A percentile compares a stretch with the other conserved stretches of the same genome.
phyloP scores from a whole-genome alignment of 164 flowering plant species.

The Stephania yunnanensis region DNA sequence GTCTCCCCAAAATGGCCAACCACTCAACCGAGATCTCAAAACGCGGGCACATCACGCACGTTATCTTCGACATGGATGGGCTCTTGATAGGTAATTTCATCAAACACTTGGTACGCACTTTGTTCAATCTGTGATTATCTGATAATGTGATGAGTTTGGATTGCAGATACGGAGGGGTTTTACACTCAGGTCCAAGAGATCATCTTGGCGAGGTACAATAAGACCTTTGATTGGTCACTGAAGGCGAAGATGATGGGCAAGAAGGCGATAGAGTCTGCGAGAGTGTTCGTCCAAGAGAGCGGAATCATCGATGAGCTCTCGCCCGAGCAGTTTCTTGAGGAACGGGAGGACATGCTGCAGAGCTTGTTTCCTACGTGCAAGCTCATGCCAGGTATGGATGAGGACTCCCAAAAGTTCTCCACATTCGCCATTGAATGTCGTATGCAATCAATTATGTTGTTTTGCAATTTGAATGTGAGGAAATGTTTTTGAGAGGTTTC shows the following conservation, averaged over 20 bases:
- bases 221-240: constrained; percentile 85
- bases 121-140: not conserved
- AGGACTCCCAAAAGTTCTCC: too few relatives aligned
- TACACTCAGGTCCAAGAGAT: constrained; percentile 85
- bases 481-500: too few relatives aligned
- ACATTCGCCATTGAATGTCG: too few relatives aligned
- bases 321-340: constrained; percentile 71
- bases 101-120: not conserved
- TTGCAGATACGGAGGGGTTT: constrained; percentile 83
- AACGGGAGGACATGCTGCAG: constrained; percentile 72
- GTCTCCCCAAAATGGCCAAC: constrained; percentile 28
- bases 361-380: constrained; percentile 67
- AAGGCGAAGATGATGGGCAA: constrained; percentile 96
- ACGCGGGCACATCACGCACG: constrained; percentile 47
- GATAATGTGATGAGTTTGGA: not conserved
- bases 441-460: too few relatives aligned
- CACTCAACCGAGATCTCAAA: constrained; percentile 20
- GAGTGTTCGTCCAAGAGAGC: constrained; percentile 74
- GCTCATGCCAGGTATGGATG: constrained; percentile 73
- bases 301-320: constrained; percentile 74
- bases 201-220: constrained; percentile 68
- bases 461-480: too few relatives aligned
- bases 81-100: constrained; percentile 65
- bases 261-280: constrained; percentile 88
- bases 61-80: constrained; percentile 93